Evolutionary conservation across 371 early-diverging fungal genomes (phyloP).

Genomic region (Haplosporangium sp.): DNA sequence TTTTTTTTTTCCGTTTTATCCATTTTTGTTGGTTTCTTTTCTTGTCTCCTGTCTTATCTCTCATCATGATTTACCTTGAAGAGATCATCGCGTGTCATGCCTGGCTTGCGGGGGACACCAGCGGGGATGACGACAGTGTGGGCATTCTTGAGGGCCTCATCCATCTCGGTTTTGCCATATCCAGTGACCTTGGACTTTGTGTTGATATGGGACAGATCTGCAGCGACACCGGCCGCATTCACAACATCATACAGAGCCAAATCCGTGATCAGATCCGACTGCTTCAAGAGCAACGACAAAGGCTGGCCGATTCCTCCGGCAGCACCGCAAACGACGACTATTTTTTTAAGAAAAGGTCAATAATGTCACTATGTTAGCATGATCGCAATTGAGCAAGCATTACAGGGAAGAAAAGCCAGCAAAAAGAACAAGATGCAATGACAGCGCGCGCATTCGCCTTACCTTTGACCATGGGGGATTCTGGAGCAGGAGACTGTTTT

Average conservation of each 20-base stretch:
- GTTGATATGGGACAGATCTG: constrained; percentile 98
- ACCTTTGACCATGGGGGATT: constrained; percentile 48
- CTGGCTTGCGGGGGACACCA: constrained; percentile 92
- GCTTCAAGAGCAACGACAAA: constrained; percentile 88
- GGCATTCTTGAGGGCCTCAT: constrained; percentile 84
- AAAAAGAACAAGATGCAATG: background rate
- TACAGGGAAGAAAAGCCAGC: background rate
- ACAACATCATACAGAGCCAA: constrained; percentile 95
- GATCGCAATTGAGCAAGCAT: no score
- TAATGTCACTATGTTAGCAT: no score
- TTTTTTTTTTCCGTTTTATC: background rate
- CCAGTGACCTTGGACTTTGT: constrained; percentile 79
- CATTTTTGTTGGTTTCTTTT: background rate
- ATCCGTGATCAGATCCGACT: constrained; percentile 81
- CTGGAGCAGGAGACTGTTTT: constrained; percentile 32
- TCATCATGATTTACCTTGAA: constrained; percentile 70
- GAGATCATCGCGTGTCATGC: constrained; percentile 88
- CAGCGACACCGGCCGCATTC: constrained; percentile 97
- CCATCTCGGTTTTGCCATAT: constrained; percentile 75
- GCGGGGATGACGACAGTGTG: constrained; percentile 97
- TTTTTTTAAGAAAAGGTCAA: no score
- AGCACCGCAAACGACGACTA: constrained; percentile 81
- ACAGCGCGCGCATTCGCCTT: background rate
- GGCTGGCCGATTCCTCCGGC: constrained; percentile 96
- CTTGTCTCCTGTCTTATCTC: background rate